Conservation (phyloP, 805 yeast species). For the Teunomyces cretensis region DNA sequence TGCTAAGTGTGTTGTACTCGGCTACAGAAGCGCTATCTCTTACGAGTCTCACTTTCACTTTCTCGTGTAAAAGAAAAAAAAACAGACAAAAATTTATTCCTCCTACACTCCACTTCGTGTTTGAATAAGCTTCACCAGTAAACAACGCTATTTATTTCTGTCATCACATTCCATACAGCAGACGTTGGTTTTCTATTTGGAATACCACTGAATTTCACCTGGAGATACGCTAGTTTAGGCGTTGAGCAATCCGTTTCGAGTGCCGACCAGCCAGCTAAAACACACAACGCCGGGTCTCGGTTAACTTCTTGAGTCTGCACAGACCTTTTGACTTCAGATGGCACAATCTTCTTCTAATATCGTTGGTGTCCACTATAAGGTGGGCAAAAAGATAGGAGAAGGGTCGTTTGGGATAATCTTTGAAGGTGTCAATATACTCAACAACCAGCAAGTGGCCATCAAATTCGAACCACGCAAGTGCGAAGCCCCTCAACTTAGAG, state of each 20-base stretch:
- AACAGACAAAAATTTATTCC: not conserved
- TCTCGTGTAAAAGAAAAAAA: constrained; percentile 1
- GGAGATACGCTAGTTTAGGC: not conserved
- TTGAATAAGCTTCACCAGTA: not conserved
- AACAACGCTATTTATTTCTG: not conserved
- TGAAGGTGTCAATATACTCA: constrained; percentile 90
- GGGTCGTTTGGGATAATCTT: constrained; percentile 98
- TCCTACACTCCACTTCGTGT: not conserved
- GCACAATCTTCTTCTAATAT: constrained; percentile 52
- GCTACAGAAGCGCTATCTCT: not conserved
- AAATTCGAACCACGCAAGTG: constrained; percentile 96
- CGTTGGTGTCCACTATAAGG: constrained; percentile 94
- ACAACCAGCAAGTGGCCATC: constrained; percentile 92
- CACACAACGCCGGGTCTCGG: not conserved
- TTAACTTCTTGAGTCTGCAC: not conserved
- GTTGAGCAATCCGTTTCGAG: not conserved
- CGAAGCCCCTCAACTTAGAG: constrained; percentile 96
- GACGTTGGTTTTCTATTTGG: not conserved
- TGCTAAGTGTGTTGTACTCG: not conserved
- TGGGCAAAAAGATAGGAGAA: constrained; percentile 97
- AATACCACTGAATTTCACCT: not conserved
- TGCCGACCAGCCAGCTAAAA: not conserved
- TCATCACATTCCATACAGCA: not conserved
- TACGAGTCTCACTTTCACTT: not conserved
- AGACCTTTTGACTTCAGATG: constrained; percentile 15